Evolutionary conservation across 2,329 filamentous ascomycete genomes (phyloP).

Genomic region (Thelonectria blattea): DNA sequence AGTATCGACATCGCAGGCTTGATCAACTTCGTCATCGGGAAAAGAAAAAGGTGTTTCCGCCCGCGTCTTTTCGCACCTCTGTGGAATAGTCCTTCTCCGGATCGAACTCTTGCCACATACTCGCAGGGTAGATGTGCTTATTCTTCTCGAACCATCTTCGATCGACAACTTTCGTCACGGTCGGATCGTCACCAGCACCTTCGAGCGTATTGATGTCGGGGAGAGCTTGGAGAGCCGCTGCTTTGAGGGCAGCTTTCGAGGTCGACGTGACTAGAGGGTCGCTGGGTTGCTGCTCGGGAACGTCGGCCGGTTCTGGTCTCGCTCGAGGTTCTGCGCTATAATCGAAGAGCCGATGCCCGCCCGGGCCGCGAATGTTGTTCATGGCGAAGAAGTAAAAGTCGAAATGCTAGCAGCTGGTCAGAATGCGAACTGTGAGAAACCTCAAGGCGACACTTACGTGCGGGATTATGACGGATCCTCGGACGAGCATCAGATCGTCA

Average conservation of each 20-base stretch:
- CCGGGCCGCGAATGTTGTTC: slow-evolving; percentile 80
- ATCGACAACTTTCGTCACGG: slow-evolving; percentile 91
- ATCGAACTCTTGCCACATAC: slow-evolving; percentile 94
- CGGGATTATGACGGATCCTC: slow-evolving; percentile 89
- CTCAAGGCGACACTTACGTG: slow-evolving; percentile 69
- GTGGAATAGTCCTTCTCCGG: slow-evolving; percentile 83
- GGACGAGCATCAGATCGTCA: slow-evolving; percentile 92
- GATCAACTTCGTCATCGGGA: slow-evolving; percentile 45
- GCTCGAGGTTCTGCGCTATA: slow-evolving; percentile 63
- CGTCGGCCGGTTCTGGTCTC: slow-evolving; percentile 38
- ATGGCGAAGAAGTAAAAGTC: slow-evolving; percentile 97
- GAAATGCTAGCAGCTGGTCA: slow-evolving; percentile 73
- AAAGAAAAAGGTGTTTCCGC: slow-evolving; percentile 95
- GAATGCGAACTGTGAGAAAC: slow-evolving; percentile 15
- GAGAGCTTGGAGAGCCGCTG: slow-evolving; percentile 46
- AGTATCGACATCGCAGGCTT: slow-evolving; percentile 4
- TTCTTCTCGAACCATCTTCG: slow-evolving; percentile 96
- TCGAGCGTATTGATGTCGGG: slow-evolving; percentile 67
- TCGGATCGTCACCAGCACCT: slow-evolving; percentile 78
- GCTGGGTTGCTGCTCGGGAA: not conserved
- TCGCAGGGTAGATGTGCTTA: slow-evolving; percentile 97
- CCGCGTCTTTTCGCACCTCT: slow-evolving; percentile 79
- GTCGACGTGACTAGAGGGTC: slow-evolving; percentile 39
- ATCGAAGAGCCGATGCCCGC: slow-evolving; percentile 76
- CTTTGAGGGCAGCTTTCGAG: slow-evolving; percentile 46